These are phyloP conservation scores for Spirogloea muscicola DNA, from an alignment of 139 green algal species.

Conservation along the genomic window DNA sequence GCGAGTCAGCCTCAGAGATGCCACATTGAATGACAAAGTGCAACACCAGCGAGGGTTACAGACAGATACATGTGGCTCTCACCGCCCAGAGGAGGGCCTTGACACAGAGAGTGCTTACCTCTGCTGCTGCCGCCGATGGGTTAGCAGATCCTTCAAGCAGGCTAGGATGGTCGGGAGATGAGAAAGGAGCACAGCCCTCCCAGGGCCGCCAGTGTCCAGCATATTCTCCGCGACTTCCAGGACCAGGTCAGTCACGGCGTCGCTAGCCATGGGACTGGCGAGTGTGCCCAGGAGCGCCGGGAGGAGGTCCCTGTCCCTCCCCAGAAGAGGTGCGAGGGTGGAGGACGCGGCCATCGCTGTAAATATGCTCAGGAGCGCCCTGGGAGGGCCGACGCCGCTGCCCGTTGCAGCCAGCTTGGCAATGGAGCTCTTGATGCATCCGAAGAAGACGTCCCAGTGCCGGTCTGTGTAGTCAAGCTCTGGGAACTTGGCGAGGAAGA, in stretches of 20 bases:
- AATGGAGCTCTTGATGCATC: not conserved
- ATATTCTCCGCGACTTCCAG: conserved; percentile 6
- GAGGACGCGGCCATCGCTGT: not conserved
- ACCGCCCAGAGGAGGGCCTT: not conserved
- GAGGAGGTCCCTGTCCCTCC: not conserved
- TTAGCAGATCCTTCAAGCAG: conserved; percentile 9
- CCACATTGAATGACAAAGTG: no score
- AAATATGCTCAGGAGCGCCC: conserved; percentile 7
- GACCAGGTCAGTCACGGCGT: conserved; percentile 1
- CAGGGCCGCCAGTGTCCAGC: conserved; percentile 2
- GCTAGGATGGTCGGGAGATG: conserved; percentile 11
- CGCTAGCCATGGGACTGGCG: not conserved
- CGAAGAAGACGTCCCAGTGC: conserved; percentile 20
- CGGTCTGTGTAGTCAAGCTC: no score
- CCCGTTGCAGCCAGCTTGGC: not conserved
- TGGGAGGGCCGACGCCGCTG: not conserved
- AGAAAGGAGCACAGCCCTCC: not conserved
- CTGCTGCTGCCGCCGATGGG: not conserved
- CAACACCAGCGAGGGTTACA: no score
- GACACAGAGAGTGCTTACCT: not conserved
- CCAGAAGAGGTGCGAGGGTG: conserved; percentile 12
- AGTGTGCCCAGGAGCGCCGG: conserved; percentile 2
- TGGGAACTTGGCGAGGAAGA: conserved; percentile 21
- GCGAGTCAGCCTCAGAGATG: no score
- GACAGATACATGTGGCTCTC: not conserved